phyloP scores from a whole-genome alignment of 495 filamentous ascomycete genomes.

The Glarea lozoyensis region DNA sequence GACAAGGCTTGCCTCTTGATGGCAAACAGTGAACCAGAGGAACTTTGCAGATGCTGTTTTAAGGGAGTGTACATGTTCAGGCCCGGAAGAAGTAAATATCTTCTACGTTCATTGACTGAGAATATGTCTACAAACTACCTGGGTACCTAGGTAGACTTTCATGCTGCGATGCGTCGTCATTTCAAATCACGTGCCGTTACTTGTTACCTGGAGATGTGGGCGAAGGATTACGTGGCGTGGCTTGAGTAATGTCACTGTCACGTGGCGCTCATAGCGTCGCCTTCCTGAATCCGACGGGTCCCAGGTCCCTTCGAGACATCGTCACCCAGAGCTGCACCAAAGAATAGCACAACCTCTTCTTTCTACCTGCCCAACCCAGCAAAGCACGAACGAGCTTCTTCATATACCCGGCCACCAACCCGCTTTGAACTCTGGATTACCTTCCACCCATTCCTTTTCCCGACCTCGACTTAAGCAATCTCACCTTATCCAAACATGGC shows the following conservation, averaged over 20 bases:
- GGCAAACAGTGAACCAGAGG: too few species aligned
- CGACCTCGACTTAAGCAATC: too few species aligned
- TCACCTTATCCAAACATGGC: conserved; percentile 48
- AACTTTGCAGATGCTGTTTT: too few species aligned
- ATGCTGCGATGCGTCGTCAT: too few species aligned
- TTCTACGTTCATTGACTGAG: too few species aligned
- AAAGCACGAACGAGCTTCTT: not conserved
- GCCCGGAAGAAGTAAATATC: too few species aligned
- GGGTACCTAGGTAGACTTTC: too few species aligned
- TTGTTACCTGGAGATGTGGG: not conserved
- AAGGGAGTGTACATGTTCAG: too few species aligned
- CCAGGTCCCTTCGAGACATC: conserved; percentile 8
- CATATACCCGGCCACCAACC: not conserved
- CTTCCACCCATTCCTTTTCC: not conserved
- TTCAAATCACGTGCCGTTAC: too few species aligned
- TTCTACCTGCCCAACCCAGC: not conserved
- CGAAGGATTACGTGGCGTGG: conserved; percentile 10
- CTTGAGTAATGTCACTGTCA: conserved; percentile 2
- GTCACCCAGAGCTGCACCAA: conserved; percentile 1
- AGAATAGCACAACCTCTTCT: conserved; percentile 1
- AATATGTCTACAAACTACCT: too few species aligned
- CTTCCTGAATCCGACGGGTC: too few species aligned
- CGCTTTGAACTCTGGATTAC: not conserved
- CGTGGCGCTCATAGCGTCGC: not conserved
- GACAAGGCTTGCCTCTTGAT: too few species aligned